Base-by-base conservation (phyloP, 306 rosid species). In the Trifolium repens region DNA sequence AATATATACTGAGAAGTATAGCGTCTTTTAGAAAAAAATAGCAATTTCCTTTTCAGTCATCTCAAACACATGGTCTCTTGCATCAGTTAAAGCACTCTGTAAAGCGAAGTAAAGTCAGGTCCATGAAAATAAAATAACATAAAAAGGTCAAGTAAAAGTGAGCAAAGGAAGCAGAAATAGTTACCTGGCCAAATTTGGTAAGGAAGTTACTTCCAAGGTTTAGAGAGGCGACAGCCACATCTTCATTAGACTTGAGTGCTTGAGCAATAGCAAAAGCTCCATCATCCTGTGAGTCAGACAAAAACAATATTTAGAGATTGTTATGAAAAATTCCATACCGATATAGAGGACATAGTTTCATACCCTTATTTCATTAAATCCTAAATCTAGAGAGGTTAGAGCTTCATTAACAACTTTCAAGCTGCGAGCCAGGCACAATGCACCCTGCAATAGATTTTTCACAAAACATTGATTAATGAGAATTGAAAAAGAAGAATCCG, bases 241-340 rank as follows among this genome's bases (percentile, higher is more conserved):
- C 98, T 22, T 88, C 98, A 67, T 94, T 94, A 40, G 98, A 84
- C 84, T 94, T 94, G 17, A 91, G 94, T 55, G 98, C 98, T 87
- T 94, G 98, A 72, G 98, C 96, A 85, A 94, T 94, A 39, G 98
- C 97, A 46, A 94, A 94, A 54, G 97, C 98, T 13, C 97, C 98
- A 37, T 92, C 96, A 84, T 94, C 98, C 98, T 94, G 87, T 37
- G 81, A 53, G 77, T 59, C 74, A 64, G 71, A 82, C 60, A 59
- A 57, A 44, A 50, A 67, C 72, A 40, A 65, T 19, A 59, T 6
- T 9, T 67, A 63, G 32, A 63, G 81, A 54, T 76, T 44, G 67
- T 52, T 61, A 15, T 7, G 44, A 32, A 72, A 53, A 59, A 70
- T 70, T 60, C 55, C 15, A 13, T 26, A 15, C 16, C 44, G 76